Conservation (phyloP, 179 eudicot genomes). For the Vitellaria paradoxa region DNA sequence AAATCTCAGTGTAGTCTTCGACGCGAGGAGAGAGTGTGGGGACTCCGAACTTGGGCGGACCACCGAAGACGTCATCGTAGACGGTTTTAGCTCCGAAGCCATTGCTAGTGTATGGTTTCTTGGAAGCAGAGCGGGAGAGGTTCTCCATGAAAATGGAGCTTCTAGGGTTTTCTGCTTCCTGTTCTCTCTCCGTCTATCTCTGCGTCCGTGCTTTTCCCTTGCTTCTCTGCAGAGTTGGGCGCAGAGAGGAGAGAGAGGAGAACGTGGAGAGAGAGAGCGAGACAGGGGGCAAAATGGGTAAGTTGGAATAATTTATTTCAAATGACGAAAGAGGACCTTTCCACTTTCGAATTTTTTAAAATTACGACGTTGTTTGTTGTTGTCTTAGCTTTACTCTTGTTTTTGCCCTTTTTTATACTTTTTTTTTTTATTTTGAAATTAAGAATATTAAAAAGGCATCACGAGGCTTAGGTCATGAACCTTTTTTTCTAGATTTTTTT, state of each 20-base stretch:
- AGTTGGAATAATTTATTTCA: not conserved
- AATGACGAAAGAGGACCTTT: not conserved
- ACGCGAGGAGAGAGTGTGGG: constrained; percentile 55
- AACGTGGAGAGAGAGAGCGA: too few relatives aligned
- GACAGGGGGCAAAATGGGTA: not conserved
- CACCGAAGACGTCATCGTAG: constrained; percentile 78
- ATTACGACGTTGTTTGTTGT: not conserved
- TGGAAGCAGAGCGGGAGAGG: constrained; percentile 18
- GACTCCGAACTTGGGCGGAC: constrained; percentile 43
- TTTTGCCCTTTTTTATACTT: not conserved
- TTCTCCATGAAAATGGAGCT: constrained; percentile 29
- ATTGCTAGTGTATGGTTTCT: constrained; percentile 26
- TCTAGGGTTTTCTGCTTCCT: not conserved
- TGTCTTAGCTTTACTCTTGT: not conserved
- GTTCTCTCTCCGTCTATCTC: not conserved
- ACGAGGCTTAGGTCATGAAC: too few relatives aligned
- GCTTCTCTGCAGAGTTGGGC: not conserved
- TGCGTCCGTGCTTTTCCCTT: not conserved
- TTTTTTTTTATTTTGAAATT: not conserved
- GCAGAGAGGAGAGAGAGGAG: not conserved
- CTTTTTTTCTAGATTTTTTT: too few relatives aligned
- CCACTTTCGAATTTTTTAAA: not conserved
- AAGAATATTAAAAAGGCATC: too few relatives aligned
- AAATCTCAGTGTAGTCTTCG: constrained; percentile 75
- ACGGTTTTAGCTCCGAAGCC: constrained; percentile 34